Evolutionary conservation across 192 early-diverging fungal genomes (phyloP).

Genomic region (Coemansia reversa): DNA sequence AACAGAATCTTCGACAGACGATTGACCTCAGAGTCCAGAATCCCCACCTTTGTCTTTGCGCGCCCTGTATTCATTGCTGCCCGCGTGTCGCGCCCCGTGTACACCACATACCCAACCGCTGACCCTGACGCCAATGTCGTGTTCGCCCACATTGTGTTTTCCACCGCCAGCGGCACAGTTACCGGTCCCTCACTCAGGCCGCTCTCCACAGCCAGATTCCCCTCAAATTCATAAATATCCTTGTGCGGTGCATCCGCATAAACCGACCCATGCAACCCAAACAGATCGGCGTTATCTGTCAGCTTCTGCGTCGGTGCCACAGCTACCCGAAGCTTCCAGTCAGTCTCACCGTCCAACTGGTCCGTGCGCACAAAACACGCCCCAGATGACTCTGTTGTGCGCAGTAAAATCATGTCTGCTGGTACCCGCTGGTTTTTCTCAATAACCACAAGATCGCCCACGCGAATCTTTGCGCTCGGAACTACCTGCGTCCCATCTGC

Average conservation of each 20-base stretch:
- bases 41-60: conserved; percentile 86
- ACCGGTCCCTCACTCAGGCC: conserved; percentile 9
- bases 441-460: conserved; percentile 85
- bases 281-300: conserved; percentile 58
- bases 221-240: conserved; percentile 91
- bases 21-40: conserved; percentile 90
- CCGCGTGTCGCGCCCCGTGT: conserved; percentile 90
- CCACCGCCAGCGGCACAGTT: conserved; percentile 70
- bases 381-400: conserved; percentile 79
- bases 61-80: conserved; percentile 96
- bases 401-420: conserved; percentile 84
- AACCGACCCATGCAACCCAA: conserved; percentile 65
- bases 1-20: conserved; percentile 90
- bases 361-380: conserved; percentile 95
- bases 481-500: conserved; percentile 58
- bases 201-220: conserved; percentile 59
- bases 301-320: conserved; percentile 80
- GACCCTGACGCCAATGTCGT: conserved; percentile 91
- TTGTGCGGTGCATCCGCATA: conserved; percentile 91
- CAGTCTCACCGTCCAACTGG: conserved; percentile 96
- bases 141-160: conserved; percentile 95
- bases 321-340: conserved; percentile 93
- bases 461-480: conserved; percentile 78
- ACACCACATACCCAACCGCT: conserved; percentile 82
- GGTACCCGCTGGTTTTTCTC: conserved; percentile 90